These are phyloP conservation scores for Lactarius sp. DNA, from an alignment of 768 basidiomycete species.

Conservation along the genomic window DNA sequence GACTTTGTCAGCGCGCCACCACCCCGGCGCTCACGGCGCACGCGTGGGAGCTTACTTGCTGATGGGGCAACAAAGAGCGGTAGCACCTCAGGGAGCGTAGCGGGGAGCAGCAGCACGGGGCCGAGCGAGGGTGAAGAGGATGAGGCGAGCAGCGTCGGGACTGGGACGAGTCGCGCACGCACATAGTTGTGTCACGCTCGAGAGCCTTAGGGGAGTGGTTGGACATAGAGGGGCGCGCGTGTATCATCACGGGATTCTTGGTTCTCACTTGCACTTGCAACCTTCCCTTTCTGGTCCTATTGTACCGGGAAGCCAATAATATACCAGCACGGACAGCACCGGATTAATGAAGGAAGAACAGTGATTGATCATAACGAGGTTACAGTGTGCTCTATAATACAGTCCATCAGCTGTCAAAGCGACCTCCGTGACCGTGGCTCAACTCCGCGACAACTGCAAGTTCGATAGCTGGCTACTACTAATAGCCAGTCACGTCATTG, in stretches of 20 bases:
- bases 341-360: neutral
- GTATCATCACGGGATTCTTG: conserved; percentile 5
- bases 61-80: conserved; percentile 22
- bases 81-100: conserved; percentile 24
- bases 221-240: neutral
- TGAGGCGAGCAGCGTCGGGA: conserved; percentile 13
- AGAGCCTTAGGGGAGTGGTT: neutral
- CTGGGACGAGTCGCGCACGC: conserved; percentile 6
- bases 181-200: neutral
- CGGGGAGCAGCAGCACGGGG: conserved; percentile 36
- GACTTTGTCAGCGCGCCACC: conserved; percentile 59
- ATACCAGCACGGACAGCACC: neutral
- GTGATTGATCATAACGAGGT: neutral
- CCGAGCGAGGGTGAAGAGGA: conserved; percentile 38
- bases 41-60: conserved; percentile 26
- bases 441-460: neutral
- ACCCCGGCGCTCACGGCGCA: conserved; percentile 27
- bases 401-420: neutral
- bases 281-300: conserved; percentile 5
- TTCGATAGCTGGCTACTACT: neutral
- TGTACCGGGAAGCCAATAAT: conserved; percentile 14
- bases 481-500: no score
- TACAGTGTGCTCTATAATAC: neutral
- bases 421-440: neutral
- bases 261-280: conserved; percentile 7